Conservation (phyloP, 1,284 basidiomycete species). For the Microbotryum intermedium region DNA sequence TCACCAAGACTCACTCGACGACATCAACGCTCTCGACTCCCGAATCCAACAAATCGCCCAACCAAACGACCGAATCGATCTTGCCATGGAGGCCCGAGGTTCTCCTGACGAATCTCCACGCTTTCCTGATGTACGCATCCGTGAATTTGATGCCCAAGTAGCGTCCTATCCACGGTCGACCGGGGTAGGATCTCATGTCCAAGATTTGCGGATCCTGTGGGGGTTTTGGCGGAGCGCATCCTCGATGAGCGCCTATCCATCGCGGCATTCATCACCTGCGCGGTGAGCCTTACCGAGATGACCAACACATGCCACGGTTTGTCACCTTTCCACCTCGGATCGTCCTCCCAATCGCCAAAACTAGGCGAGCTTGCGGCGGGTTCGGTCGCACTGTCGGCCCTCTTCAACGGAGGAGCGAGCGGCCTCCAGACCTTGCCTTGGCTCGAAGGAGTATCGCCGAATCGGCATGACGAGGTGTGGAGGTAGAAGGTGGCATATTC, state of each 20-base stretch:
- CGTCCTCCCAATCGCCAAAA: background rate
- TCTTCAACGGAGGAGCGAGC: too few species aligned
- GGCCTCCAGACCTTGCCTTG: constrained; percentile 5
- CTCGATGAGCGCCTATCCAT: background rate
- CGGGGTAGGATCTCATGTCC: constrained; percentile 47
- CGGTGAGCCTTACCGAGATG: constrained; percentile 35
- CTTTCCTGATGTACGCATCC: constrained; percentile 63
- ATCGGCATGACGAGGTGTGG: constrained; percentile 4
- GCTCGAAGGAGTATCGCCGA: constrained; percentile 9
- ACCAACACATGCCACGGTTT: constrained; percentile 57
- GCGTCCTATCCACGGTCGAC: constrained; percentile 41
- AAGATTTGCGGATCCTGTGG: constrained; percentile 49
- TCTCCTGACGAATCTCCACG: constrained; percentile 55
- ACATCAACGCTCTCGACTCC: constrained; percentile 54
- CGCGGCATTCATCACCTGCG: background rate
- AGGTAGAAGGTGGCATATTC: constrained; percentile 13
- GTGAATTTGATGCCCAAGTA: constrained; percentile 42
- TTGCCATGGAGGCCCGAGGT: constrained; percentile 45
- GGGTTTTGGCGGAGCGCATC: too few species aligned
- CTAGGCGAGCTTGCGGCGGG: too few species aligned
- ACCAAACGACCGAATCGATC: constrained; percentile 58
- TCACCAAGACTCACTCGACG: constrained; percentile 64
- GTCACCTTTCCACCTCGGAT: constrained; percentile 1
- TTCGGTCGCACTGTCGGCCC: too few species aligned
- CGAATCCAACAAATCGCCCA: constrained; percentile 68